Percentiles rank a stretch among this genome's conserved stretches.
phyloP scores from a whole-genome alignment of 495 filamentous ascomycete genomes.

The Daldinia loculata region DNA sequence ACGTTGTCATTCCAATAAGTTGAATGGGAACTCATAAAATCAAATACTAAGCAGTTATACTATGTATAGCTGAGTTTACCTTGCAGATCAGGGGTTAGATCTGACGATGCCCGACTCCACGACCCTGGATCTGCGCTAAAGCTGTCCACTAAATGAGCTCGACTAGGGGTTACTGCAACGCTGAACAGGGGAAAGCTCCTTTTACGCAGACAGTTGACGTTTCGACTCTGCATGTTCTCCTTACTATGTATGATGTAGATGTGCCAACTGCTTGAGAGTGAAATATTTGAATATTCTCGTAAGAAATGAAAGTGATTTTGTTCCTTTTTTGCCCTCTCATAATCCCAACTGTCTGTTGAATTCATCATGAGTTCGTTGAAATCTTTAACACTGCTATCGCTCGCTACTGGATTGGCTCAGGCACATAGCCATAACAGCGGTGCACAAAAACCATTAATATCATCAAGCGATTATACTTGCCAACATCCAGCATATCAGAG shows the following conservation, averaged over 20 bases:
- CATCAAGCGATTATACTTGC: slow-evolving; percentile 45
- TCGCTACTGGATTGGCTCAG: slow-evolving; percentile 26
- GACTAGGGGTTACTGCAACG: slow-evolving; percentile 20
- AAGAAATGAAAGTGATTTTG: background rate
- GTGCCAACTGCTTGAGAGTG: background rate
- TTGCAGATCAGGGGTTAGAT: slow-evolving; percentile 42
- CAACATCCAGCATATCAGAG: slow-evolving; percentile 57
- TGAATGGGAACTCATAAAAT: slow-evolving; percentile 25
- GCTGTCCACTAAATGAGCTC: slow-evolving; percentile 28
- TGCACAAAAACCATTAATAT: slow-evolving; percentile 34
- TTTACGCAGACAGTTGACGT: slow-evolving; percentile 39
- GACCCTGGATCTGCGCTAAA: slow-evolving; percentile 35
- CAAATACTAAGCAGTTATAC: slow-evolving; percentile 22
- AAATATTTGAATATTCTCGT: background rate
- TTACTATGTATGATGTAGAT: slow-evolving; percentile 19
- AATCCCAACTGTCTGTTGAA: background rate
- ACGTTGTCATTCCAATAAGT: slow-evolving; percentile 1
- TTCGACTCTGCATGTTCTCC: slow-evolving; percentile 42
- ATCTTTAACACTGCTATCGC: slow-evolving; percentile 32
- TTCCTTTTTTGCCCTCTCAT: background rate
- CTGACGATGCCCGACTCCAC: slow-evolving; percentile 35
- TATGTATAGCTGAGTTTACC: slow-evolving; percentile 17
- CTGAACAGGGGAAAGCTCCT: slow-evolving; percentile 38
- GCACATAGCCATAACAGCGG: slow-evolving; percentile 35
- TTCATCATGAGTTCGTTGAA: slow-evolving; percentile 36